phyloP scores from a whole-genome alignment of 2,329 filamentous ascomycete species.

The Coniochaeta ligniaria region DNA sequence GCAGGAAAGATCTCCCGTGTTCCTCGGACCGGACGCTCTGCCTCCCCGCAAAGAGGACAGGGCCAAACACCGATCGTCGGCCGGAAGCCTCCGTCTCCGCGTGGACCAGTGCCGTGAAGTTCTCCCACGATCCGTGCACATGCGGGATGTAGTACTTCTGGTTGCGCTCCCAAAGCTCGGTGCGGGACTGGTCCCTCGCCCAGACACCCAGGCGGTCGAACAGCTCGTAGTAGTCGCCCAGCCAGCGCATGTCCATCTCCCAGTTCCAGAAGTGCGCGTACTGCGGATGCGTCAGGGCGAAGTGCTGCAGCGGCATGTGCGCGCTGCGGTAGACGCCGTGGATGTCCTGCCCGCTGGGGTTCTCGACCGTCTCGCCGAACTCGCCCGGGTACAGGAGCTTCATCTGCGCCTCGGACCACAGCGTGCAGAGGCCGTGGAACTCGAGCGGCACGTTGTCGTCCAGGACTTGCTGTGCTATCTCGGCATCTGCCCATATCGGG shows the following conservation, averaged over 20 bases:
- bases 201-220: constrained; percentile 61
- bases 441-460: constrained; percentile 61
- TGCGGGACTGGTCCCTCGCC: constrained; percentile 60
- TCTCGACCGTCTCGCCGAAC: constrained; percentile 61
- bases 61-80: constrained; percentile 61
- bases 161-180: constrained; percentile 71
- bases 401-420: constrained; percentile 87
- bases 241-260: constrained; percentile 61
- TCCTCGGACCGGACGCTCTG: constrained; percentile 42
- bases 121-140: constrained; percentile 63
- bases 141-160: constrained; percentile 70
- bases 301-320: constrained; percentile 57
- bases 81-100: constrained; percentile 48
- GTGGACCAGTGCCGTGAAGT: constrained; percentile 61
- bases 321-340: constrained; percentile 64
- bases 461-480: constrained; percentile 65
- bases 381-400: constrained; percentile 64
- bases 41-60: constrained; percentile 44
- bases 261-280: constrained; percentile 65
- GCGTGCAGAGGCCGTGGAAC: constrained; percentile 71
- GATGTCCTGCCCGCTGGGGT: constrained; percentile 49
- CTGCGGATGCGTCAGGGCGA: constrained; percentile 54
- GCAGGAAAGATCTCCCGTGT: constrained; percentile 44
- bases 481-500: constrained; percentile 75
- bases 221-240: constrained; percentile 65